phyloP scores from a whole-genome alignment of 225 moss, liverwort and hornwort genomes.

The Physcomitrellopsis africana region DNA sequence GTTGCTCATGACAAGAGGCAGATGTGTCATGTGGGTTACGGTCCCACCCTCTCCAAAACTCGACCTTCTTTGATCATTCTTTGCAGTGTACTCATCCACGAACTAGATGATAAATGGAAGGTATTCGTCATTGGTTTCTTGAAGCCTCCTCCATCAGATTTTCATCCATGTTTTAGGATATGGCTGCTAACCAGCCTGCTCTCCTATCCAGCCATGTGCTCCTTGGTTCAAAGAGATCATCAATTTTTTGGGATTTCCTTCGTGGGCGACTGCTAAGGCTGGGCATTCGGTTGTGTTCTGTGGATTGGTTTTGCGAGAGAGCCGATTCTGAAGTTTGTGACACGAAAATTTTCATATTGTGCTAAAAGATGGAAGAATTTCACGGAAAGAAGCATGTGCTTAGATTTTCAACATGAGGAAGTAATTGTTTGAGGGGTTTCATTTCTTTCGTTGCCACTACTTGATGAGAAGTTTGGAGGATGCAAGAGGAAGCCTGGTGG shows the following conservation, averaged over 20 bases:
- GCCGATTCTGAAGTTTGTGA: background rate
- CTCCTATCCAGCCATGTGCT: background rate
- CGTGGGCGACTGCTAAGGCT: background rate
- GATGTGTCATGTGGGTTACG: background rate
- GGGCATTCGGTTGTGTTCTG: background rate
- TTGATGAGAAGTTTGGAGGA: background rate
- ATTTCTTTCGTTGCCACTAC: background rate
- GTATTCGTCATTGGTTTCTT: background rate
- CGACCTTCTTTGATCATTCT: background rate
- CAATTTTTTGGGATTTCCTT: background rate
- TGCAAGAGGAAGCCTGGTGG: background rate
- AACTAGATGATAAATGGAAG: no score
- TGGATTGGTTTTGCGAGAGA: background rate
- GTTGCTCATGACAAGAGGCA: background rate
- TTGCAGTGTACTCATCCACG: background rate
- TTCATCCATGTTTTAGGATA: slow-evolving; percentile 32
- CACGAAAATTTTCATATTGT: background rate
- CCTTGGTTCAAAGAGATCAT: background rate
- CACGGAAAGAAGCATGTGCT: background rate
- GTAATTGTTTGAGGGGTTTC: slow-evolving; percentile 3
- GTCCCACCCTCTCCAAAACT: slow-evolving; percentile 14
- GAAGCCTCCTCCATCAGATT: background rate
- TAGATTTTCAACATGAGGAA: background rate
- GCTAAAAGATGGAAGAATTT: background rate
- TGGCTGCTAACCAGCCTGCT: slow-evolving; percentile 12